These are phyloP conservation scores for Epichloe coenophiala DNA, from an alignment of 2,329 filamentous ascomycete genomes.

Conservation along the genomic window DNA sequence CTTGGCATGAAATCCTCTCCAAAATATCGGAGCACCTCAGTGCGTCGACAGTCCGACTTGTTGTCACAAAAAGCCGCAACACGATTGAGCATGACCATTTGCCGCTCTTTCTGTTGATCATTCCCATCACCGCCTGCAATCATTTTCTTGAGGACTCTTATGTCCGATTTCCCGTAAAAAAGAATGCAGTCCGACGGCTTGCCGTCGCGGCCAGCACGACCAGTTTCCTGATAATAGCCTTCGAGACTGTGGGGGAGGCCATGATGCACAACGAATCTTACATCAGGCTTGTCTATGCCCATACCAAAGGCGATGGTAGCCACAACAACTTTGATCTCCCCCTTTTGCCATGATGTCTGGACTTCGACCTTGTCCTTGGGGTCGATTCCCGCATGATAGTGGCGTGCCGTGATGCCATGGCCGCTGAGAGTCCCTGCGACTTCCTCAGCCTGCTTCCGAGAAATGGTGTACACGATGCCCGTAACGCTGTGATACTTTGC, in stretches of 20 bases:
- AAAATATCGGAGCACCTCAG: conserved; percentile 88
- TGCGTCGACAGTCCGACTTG: conserved; percentile 70
- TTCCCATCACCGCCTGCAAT: conserved; percentile 71
- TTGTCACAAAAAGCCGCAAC: conserved; percentile 88
- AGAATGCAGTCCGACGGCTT: conserved; percentile 79
- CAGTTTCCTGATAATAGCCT: conserved; percentile 97
- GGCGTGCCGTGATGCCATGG: conserved; percentile 56
- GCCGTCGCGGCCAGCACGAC: conserved; percentile 84
- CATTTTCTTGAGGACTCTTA: conserved; percentile 59
- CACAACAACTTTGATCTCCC: conserved; percentile 78
- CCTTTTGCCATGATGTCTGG: conserved; percentile 73
- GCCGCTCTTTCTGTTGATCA: conserved; percentile 67
- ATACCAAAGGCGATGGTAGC: conserved; percentile 98
- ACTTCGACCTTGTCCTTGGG: conserved; percentile 53
- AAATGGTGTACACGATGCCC: conserved; percentile 89
- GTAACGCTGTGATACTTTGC: conserved; percentile 56
- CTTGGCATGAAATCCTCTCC: conserved; percentile 64
- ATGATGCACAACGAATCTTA: conserved; percentile 92
- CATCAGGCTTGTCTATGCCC: conserved; percentile 98
- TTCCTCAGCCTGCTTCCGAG: conserved; percentile 67
- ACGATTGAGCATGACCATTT: conserved; percentile 70
- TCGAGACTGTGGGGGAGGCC: conserved; percentile 87
- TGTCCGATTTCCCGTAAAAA: conserved; percentile 67
- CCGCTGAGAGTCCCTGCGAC: conserved; percentile 57
- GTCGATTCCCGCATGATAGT: conserved; percentile 77